A percentile compares a stretch with the other conserved stretches of the same genome.
Conservation (phyloP, 345 rosid species). For the Corchorus capsularis region DNA sequence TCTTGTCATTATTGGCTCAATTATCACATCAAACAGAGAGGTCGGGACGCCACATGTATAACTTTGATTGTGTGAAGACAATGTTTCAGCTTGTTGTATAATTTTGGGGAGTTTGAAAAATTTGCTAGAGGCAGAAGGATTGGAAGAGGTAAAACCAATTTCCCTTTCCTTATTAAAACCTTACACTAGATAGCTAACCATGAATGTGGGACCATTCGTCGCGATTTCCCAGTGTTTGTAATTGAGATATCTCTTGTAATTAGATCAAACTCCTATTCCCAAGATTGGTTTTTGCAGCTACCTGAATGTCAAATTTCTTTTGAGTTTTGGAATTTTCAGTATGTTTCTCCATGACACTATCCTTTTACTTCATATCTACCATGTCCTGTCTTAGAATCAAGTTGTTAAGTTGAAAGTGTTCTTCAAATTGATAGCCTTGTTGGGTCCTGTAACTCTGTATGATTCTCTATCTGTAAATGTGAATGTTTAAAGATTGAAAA, state of each 20-base stretch:
- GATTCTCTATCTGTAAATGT: neutral
- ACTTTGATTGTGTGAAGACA: conserved; percentile 29
- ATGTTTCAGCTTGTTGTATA: conserved; percentile 34
- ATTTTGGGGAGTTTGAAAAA: conserved; percentile 27
- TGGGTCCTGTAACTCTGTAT: neutral
- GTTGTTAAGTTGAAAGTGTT: neutral
- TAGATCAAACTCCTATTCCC: conserved; percentile 36
- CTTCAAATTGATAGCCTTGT: neutral
- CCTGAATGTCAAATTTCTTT: conserved; percentile 30
- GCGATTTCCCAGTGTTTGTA: conserved; percentile 34
- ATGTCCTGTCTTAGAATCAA: neutral
- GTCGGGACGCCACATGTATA: conserved; percentile 23
- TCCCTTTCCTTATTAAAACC: conserved; percentile 21
- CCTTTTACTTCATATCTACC: neutral
- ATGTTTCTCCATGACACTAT: conserved; percentile 6
- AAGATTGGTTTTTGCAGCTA: conserved; percentile 34
- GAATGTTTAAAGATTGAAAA: neutral
- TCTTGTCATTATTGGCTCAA: conserved; percentile 29
- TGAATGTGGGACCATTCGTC: conserved; percentile 24
- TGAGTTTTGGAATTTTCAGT: conserved; percentile 26
- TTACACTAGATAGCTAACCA: conserved; percentile 45
- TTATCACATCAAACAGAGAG: conserved; percentile 28
- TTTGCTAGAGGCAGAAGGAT: conserved; percentile 31
- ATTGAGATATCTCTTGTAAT: conserved; percentile 42
- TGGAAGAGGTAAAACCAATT: conserved; percentile 23